Evolutionary conservation across 2,329 filamentous ascomycete genomes (phyloP).

Genomic region (Claviceps pusilla): DNA sequence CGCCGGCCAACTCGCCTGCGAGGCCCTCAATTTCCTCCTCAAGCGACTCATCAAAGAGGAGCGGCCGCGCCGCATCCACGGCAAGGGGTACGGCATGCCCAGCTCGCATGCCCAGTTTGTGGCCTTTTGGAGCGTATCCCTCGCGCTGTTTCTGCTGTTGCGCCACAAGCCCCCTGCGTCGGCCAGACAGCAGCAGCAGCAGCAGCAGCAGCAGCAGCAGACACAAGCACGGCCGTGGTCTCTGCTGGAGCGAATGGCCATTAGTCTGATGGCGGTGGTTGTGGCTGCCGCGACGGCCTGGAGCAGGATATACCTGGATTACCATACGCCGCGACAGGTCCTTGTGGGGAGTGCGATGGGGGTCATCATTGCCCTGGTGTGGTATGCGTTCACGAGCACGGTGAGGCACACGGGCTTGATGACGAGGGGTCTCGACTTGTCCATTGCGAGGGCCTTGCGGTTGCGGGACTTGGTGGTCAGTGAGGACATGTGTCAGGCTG

Average conservation of each 20-base stretch:
- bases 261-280: conserved; percentile 39
- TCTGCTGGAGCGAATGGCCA: conserved; percentile 41
- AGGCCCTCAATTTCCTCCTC: conserved; percentile 74
- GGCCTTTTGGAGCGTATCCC: conserved; percentile 73
- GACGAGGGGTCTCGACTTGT: conserved; percentile 54
- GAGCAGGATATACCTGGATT: conserved; percentile 80
- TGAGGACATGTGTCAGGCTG: conserved; percentile 79
- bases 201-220: not conserved
- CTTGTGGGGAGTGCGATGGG: conserved; percentile 64
- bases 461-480: conserved; percentile 72
- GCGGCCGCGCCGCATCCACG: conserved; percentile 66
- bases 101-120: conserved; percentile 89
- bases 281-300: conserved; percentile 57
- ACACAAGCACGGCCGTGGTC: conserved; percentile 34
- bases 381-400: conserved; percentile 61
- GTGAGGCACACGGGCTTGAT: conserved; percentile 55
- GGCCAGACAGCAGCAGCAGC: not conserved
- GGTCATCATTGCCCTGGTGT: conserved; percentile 51
- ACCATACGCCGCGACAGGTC: conserved; percentile 82
- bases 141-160: conserved; percentile 71
- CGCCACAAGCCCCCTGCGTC: conserved; percentile 48
- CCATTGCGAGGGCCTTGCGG: conserved; percentile 49
- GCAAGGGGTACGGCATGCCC: conserved; percentile 97
- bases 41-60: conserved; percentile 91
- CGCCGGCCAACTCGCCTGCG: conserved; percentile 78